Conservation (phyloP, 257 asterid species). For the Henckelia pumila region DNA sequence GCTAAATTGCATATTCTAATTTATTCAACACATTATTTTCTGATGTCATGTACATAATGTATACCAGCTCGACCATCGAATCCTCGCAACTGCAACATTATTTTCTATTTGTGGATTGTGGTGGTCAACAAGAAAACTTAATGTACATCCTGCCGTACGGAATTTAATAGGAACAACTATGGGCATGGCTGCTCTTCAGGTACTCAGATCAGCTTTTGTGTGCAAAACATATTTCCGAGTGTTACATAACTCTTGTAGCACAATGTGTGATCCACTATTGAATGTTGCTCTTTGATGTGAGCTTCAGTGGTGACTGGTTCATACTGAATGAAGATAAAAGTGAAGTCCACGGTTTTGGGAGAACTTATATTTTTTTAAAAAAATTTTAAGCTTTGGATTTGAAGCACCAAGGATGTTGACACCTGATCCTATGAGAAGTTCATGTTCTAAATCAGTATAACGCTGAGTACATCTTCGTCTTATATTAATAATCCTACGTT, state of each 20-base stretch:
- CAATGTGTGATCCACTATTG: neutral
- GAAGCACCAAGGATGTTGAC: neutral
- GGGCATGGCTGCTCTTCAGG: slow-evolving; percentile 96
- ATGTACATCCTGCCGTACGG: slow-evolving; percentile 76
- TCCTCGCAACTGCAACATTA: slow-evolving; percentile 87
- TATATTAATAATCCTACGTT: neutral
- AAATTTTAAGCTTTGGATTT: neutral
- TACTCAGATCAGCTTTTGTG: slow-evolving; percentile 27
- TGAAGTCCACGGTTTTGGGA: slow-evolving; percentile 1
- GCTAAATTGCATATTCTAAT: neutral
- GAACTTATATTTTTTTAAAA: neutral
- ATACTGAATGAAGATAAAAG: slow-evolving; percentile 5
- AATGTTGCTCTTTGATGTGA: neutral
- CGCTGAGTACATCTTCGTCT: neutral
- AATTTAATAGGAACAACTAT: slow-evolving; percentile 64
- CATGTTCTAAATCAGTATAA: neutral
- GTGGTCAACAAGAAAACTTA: slow-evolving; percentile 68
- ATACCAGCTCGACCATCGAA: slow-evolving; percentile 81
- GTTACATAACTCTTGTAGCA: neutral
- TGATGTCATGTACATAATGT: slow-evolving; percentile 17
- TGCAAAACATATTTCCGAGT: slow-evolving; percentile 9
- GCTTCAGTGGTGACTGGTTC: slow-evolving; percentile 4
- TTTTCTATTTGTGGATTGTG: slow-evolving; percentile 69
- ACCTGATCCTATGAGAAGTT: neutral
- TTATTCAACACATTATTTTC: slow-evolving; percentile 14